Base-by-base conservation (phyloP, 805 yeast species). In the Kodamaea hsintzibuensis region DNA sequence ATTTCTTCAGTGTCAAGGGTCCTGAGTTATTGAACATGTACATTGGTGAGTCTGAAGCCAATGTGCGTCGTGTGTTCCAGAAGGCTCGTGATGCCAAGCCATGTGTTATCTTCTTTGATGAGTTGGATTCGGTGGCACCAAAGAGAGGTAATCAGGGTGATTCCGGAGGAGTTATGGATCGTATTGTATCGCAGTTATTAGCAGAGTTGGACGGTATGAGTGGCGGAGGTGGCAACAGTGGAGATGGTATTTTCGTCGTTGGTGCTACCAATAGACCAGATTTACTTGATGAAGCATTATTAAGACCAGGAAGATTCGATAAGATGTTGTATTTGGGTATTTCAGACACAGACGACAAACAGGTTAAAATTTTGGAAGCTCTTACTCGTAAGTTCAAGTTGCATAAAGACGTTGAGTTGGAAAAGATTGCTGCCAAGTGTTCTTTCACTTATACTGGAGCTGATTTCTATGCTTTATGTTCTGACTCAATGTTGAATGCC, bases 261-360 rank as follows among this genome's bases (percentile, higher is more conserved):
- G 99, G 99, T n/a, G 99, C 99, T 3, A 95, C 99, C 0, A 95
- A 95, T 64, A 80, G 99, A 62, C 99, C 99, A 0, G 99, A 95
- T 73, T 74, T 95, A 57, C 76, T 95, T 43, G 99, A 95, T 66
- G 98, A 93, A 67, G 98, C 98, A 0, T 76, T 95, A 47, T 73
- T 95, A 54, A 82, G 99, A 66, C 97, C 97, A 0, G 97, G 97
- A 2, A 80, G 99, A 66, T 95, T 95, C 66, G 99, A 95, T 69
- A 95, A 92, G 70, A 84, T 95, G 92, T 76, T 95, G 49, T 95
- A 95, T 64, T 75, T 95, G 53, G 99, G 99, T 6, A 90, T 95
- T 18, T 82, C 96, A 1, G 98, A 93, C 62, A 89, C 97, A 0
- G 85, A 90, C 65, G 92, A 86, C 6, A 91, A 93, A 64, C 98